Conservation (phyloP, 148 eudicot genomes). For the Rhododendron simsii region DNA sequence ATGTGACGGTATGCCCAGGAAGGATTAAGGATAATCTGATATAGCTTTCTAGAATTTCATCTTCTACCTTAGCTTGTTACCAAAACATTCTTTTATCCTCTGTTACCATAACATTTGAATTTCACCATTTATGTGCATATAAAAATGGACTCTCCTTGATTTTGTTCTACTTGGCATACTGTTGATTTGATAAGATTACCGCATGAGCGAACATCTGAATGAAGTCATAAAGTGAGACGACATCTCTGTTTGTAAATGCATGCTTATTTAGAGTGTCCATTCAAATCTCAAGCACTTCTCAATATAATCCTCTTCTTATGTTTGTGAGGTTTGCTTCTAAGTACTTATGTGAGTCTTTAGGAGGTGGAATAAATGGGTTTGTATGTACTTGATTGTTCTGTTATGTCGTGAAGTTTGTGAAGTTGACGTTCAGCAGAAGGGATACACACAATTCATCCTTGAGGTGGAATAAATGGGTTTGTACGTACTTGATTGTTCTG, state of each 20-base stretch:
- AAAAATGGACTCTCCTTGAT: background rate
- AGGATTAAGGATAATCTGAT: background rate
- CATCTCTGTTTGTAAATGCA: background rate
- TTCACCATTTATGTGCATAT: background rate
- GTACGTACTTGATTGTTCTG: too few species aligned
- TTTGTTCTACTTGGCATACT: background rate
- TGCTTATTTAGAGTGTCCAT: background rate
- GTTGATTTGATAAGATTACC: background rate
- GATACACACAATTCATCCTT: background rate
- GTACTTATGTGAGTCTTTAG: background rate
- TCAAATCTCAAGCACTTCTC: background rate
- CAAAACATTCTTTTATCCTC: background rate
- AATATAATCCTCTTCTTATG: background rate
- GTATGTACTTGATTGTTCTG: background rate
- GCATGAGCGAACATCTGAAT: background rate
- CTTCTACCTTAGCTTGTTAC: background rate
- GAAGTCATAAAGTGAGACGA: background rate
- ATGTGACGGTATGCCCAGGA: background rate
- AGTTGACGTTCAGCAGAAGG: background rate
- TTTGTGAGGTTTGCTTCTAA: background rate
- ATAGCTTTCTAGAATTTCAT: background rate
- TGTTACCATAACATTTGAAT: background rate
- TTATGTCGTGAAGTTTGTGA: background rate
- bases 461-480: too few species aligned
- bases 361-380: background rate